Conservation (phyloP, 768 basidiomycete genomes). For the Lactarius sp. region DNA sequence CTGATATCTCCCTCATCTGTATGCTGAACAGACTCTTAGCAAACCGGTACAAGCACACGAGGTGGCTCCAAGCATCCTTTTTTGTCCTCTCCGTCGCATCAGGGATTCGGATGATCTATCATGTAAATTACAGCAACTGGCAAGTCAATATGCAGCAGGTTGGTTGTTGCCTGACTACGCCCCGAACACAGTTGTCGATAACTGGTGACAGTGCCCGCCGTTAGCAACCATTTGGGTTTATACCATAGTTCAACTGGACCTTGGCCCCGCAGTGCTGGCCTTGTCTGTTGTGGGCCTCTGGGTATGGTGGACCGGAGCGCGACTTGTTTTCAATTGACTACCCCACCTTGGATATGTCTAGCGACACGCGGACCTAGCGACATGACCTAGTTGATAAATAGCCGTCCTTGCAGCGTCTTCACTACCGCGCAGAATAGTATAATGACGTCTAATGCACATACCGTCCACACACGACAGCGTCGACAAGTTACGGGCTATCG, state of each 20-base stretch:
- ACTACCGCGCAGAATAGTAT: neutral
- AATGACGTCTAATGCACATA: neutral
- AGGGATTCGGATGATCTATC: conserved; percentile 65
- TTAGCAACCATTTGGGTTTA: conserved; percentile 78
- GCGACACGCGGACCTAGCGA: neutral
- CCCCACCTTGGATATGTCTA: neutral
- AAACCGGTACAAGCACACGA: conserved; percentile 55
- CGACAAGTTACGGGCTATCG: neutral
- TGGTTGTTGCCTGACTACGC: conserved; percentile 10
- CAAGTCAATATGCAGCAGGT: conserved; percentile 73
- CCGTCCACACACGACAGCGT: neutral
- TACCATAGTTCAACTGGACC: conserved; percentile 61
- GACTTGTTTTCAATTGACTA: conserved; percentile 19
- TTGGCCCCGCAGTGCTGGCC: conserved; percentile 55
- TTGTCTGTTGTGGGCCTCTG: conserved; percentile 50
- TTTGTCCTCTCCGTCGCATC: conserved; percentile 52
- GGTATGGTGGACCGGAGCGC: conserved; percentile 59
- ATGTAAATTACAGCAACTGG: conserved; percentile 68
- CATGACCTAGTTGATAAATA: neutral
- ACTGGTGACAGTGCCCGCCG: conserved; percentile 56
- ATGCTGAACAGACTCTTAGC: conserved; percentile 40
- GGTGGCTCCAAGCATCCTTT: conserved; percentile 50
- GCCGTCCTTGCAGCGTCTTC: neutral
- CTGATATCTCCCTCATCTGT: neutral
- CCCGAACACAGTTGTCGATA: conserved; percentile 1